Evolutionary conservation across 495 filamentous ascomycete genomes (phyloP), one percentile per base, ranked within the genome.

Genomic region (Friedmanniomyces endolithicus): DNA sequence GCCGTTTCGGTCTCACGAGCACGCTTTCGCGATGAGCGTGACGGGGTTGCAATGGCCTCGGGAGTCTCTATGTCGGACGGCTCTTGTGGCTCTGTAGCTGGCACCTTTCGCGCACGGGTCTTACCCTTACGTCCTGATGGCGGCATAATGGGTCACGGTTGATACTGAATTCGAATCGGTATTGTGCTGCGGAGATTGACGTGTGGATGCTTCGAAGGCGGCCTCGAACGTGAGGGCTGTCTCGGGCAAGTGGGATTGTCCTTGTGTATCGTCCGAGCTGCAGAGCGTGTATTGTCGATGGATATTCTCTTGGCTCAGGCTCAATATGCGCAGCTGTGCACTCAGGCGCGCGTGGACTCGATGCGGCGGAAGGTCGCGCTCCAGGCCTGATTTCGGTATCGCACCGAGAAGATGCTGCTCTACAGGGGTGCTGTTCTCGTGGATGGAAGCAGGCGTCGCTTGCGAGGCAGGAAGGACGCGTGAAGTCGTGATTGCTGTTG

Each of bases 21-120:
- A 19, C 58, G 53, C 49, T 63, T 63, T 59, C 68, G 61, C n/a
- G 64, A 59, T 40, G 68, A 67, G 24, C 68, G 58, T 7, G 65
- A 58, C 12, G 68, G 68, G 16, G 68, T 70, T 29, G 65, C 55
- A 57, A 70, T 66, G 14, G 67, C 63, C 22, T 70, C 68, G 50
- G 68, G 66, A 1, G 66, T 68, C 25, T 69, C 67, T 14, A 57
- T 65, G 46, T 70, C 68, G n/a, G 66, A 67, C 12, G 50, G 39
- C 37, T 53, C 59, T 4, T 57, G 59, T 12, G 33, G 22, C 50
- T 53, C 59, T 16, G 55, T 19, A 17, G 59, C 55, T 24, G 55
- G 55, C 16, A 50, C 59, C 29, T 45, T 41, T 22, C 55, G 49
- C 34, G 51, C 55, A 0, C 55, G 54, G 31, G 55, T 52, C 47